Conservation (phyloP, 2,329 filamentous ascomycete species). For the Phyllosticta ampelicida region DNA sequence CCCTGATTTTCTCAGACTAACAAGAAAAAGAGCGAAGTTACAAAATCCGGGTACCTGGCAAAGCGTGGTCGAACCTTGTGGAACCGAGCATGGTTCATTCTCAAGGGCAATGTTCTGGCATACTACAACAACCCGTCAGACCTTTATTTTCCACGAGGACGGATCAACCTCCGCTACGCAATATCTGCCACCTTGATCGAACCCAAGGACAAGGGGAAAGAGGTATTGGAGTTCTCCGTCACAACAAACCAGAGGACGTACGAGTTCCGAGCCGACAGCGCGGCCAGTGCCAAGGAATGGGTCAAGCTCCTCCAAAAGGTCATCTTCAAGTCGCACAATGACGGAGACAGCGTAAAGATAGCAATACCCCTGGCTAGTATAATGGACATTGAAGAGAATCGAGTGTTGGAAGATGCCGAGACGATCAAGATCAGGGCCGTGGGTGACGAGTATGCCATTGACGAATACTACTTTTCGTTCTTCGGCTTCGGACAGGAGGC, state of each 20-base stretch:
- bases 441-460: slow-evolving; percentile 86
- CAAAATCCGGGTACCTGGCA: slow-evolving; percentile 78
- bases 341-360: slow-evolving; percentile 94
- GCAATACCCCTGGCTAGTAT: slow-evolving; percentile 80
- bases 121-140: slow-evolving; percentile 80
- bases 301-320: slow-evolving; percentile 87
- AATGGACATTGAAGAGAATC: slow-evolving; percentile 83
- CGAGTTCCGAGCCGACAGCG: slow-evolving; percentile 80
- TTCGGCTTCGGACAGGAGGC: slow-evolving; percentile 79
- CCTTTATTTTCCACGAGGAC: slow-evolving; percentile 81
- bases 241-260: slow-evolving; percentile 75
- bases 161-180: slow-evolving; percentile 84
- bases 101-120: slow-evolving; percentile 84
- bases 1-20: neutral
- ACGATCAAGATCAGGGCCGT: slow-evolving; percentile 90
- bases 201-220: slow-evolving; percentile 55
- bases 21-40: slow-evolving; percentile 35
- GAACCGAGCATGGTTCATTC: slow-evolving; percentile 81
- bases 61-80: slow-evolving; percentile 88
- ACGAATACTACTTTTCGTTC: slow-evolving; percentile 98
- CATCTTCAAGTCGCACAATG: slow-evolving; percentile 91
- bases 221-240: slow-evolving; percentile 66
- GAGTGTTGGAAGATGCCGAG: slow-evolving; percentile 82
- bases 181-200: slow-evolving; percentile 74
- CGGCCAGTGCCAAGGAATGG: slow-evolving; percentile 87